phyloP scores from a whole-genome alignment of 768 basidiomycete species.

The Rhodotorula taiwanensis region DNA sequence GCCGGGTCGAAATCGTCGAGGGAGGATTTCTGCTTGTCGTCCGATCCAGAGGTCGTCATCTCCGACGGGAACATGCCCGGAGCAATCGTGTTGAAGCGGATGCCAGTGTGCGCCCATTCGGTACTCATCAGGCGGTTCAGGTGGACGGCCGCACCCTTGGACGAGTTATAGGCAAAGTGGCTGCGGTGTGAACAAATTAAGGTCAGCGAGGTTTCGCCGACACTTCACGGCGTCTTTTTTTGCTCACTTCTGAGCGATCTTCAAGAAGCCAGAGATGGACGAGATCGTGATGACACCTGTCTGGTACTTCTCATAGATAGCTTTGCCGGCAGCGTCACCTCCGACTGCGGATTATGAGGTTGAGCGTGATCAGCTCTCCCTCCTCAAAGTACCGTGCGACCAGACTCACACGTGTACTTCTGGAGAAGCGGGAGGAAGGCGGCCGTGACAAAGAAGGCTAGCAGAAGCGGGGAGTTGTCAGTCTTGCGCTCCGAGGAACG shows the following conservation, averaged over 20 bases:
- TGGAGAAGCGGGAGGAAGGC: slow-evolving; percentile 28
- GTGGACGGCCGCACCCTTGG: slow-evolving; percentile 21
- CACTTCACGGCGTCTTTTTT: not conserved
- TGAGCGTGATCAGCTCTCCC: too few relatives aligned
- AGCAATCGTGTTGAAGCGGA: slow-evolving; percentile 2
- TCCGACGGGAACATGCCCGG: slow-evolving; percentile 19
- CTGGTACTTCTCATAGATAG: slow-evolving; percentile 19
- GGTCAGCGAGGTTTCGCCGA: not conserved
- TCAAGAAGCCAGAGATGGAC: slow-evolving; percentile 16
- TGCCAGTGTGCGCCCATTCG: slow-evolving; percentile 10
- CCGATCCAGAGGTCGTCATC: slow-evolving; percentile 12
- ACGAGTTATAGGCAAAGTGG: not conserved
- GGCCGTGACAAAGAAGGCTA: slow-evolving; percentile 10
- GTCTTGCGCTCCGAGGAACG: too few relatives aligned
- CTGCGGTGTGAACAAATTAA: too few relatives aligned
- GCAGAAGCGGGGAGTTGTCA: too few relatives aligned
- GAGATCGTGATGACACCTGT: slow-evolving; percentile 16
- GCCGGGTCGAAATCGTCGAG: slow-evolving; percentile 23
- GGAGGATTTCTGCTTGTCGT: slow-evolving; percentile 20
- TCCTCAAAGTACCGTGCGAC: too few relatives aligned
- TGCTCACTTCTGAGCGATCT: not conserved
- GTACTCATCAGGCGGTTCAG: slow-evolving; percentile 19
- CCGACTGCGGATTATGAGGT: not conserved
- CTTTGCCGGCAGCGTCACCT: slow-evolving; percentile 3
- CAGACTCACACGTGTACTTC: slow-evolving; percentile 3